Evolutionary conservation across 176 grass and related monocot genomes (phyloP).

Genomic region (Alopecurus myosuroides): DNA sequence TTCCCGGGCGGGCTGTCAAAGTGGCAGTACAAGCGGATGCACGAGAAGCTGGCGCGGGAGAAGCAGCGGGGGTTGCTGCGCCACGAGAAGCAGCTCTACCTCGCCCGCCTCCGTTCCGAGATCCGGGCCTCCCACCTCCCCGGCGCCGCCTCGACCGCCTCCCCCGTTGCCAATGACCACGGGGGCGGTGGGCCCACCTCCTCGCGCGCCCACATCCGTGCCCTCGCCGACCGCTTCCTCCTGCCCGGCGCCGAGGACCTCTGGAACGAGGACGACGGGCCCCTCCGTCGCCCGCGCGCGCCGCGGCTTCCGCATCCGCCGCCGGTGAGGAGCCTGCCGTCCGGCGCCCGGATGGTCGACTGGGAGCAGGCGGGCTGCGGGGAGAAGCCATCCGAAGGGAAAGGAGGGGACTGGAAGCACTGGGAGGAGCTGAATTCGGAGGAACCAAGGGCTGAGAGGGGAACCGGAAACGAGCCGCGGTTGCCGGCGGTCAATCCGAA

Average conservation of each 20-base stretch:
- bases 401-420: conserved; percentile 5
- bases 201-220: conserved; percentile 57
- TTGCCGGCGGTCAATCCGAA: background rate
- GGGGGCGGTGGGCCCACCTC: conserved; percentile 19
- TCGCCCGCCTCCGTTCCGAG: conserved; percentile 68
- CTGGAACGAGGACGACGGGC: conserved; percentile 89
- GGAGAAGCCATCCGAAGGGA: background rate
- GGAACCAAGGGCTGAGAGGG: background rate
- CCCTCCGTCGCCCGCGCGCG: conserved; percentile 18
- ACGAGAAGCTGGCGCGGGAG: conserved; percentile 76
- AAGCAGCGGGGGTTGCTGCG: conserved; percentile 69
- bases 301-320: background rate
- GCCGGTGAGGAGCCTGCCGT: background rate
- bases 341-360: background rate
- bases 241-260: conserved; percentile 71
- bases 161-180: background rate
- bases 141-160: background rate
- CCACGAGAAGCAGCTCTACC: conserved; percentile 86
- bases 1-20: conserved; percentile 79
- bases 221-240: conserved; percentile 70
- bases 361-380: background rate
- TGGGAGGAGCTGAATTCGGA: conserved; percentile 37
- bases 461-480: background rate
- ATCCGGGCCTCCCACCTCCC: conserved; percentile 46
- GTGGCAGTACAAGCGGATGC: conserved; percentile 95